phyloP scores from a whole-genome alignment of 805 yeast genomes.

The Wickerhamomyces chambardii region DNA sequence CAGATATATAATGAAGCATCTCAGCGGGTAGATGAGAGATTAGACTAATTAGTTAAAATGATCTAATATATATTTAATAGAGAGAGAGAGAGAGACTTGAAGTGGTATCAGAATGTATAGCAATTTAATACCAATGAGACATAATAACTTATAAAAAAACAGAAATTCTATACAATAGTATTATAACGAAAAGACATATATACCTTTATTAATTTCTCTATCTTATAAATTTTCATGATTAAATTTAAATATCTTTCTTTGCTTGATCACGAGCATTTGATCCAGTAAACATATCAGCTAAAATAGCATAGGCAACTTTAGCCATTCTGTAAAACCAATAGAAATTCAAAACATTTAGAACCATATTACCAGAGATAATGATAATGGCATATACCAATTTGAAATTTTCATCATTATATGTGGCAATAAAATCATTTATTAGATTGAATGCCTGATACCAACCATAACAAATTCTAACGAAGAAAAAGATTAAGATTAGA shows the following conservation, averaged over 20 bases:
- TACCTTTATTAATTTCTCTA: too few species aligned
- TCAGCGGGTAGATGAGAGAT: too few species aligned
- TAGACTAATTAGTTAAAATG: too few species aligned
- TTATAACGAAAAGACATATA: too few species aligned
- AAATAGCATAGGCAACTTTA: slow-evolving; percentile 42
- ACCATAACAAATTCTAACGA: slow-evolving; percentile 71
- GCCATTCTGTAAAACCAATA: slow-evolving; percentile 81
- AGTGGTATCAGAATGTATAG: too few species aligned
- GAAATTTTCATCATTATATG: slow-evolving; percentile 30
- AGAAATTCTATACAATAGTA: too few species aligned
- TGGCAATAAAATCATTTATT: slow-evolving; percentile 31
- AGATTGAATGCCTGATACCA: slow-evolving; percentile 49
- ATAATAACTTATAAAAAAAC: too few species aligned
- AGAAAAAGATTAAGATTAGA: slow-evolving; percentile 56
- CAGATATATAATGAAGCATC: slow-evolving; percentile 1
- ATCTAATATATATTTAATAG: too few species aligned
- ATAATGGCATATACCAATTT: slow-evolving; percentile 27
- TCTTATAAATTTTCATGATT: not conserved
- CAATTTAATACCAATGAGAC: too few species aligned
- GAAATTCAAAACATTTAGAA: slow-evolving; percentile 54
- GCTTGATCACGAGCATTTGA: slow-evolving; percentile 13
- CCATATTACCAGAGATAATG: slow-evolving; percentile 34
- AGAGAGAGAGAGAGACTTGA: too few species aligned
- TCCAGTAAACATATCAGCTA: slow-evolving; percentile 18
- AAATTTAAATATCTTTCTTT: slow-evolving; percentile 14